These are phyloP conservation scores for Phyllosticta paracitricarpa DNA, from an alignment of 2,329 filamentous ascomycete genomes.

Conservation along the genomic window DNA sequence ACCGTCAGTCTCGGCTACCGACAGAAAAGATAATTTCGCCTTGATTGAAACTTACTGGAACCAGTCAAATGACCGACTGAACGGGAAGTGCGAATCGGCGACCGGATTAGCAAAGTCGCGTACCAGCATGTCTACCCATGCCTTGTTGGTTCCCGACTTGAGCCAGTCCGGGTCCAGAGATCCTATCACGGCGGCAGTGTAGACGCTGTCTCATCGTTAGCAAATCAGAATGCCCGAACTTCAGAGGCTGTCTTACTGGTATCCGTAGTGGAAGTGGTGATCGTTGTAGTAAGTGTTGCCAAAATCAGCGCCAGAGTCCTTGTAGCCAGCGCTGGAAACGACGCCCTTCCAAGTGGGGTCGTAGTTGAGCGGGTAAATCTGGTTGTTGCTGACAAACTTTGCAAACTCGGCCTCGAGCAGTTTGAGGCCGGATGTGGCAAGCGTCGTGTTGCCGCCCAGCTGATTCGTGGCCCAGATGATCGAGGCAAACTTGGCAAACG, in stretches of 20 bases:
- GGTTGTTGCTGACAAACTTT: constrained; percentile 38
- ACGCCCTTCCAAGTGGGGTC: constrained; percentile 66
- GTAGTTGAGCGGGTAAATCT: constrained; percentile 45
- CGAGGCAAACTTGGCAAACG: constrained; percentile 35
- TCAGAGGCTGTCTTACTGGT: neutral
- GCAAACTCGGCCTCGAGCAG: constrained; percentile 41
- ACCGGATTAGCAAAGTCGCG: constrained; percentile 74
- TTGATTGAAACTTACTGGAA: constrained; percentile 39
- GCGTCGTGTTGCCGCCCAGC: constrained; percentile 49
- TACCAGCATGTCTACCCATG: constrained; percentile 73
- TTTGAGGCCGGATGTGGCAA: constrained; percentile 42
- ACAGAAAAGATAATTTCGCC: neutral
- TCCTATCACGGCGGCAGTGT: constrained; percentile 76
- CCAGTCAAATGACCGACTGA: constrained; percentile 71
- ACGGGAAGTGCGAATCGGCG: constrained; percentile 63
- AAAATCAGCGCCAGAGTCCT: constrained; percentile 68
- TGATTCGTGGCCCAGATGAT: constrained; percentile 39
- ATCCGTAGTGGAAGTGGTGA: constrained; percentile 58
- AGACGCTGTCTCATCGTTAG: constrained; percentile 60
- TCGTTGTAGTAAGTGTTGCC: constrained; percentile 80
- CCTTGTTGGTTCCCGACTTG: constrained; percentile 50
- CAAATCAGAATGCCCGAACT: neutral
- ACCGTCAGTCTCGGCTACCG: neutral
- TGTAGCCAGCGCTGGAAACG: constrained; percentile 68
- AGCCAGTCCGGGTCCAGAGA: constrained; percentile 73